Evolutionary conservation across 2,329 filamentous ascomycete species (phyloP).

Genomic region (Trichophyton mentagrophytes): DNA sequence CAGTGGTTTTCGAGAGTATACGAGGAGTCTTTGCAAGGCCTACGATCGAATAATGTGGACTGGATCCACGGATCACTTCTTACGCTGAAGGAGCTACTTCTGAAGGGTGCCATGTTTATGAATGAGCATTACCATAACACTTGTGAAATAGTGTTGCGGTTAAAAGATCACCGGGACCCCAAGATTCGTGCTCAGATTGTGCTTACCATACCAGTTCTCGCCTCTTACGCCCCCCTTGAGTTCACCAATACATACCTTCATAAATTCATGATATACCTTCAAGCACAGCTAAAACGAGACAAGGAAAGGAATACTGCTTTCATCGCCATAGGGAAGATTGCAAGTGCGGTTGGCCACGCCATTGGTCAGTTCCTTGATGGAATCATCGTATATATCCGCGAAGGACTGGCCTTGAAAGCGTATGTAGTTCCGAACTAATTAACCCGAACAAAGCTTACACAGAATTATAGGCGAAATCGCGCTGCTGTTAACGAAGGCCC

Average conservation of each 20-base stretch:
- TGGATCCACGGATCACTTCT: conserved; percentile 87
- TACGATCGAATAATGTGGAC: conserved; percentile 70
- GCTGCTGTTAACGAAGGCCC: conserved; percentile 50
- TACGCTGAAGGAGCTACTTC: conserved; percentile 80
- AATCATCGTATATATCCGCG: conserved; percentile 83
- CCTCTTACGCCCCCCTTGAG: conserved; percentile 80
- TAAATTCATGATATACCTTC: conserved; percentile 93
- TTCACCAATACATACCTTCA: conserved; percentile 82
- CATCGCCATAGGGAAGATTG: conserved; percentile 88
- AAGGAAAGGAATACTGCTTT: conserved; percentile 92
- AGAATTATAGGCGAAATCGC: conserved; percentile 40
- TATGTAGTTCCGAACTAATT: conserved; percentile 20
- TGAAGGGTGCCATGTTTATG: conserved; percentile 99
- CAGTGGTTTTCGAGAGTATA: conserved; percentile 87
- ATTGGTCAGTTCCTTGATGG: conserved; percentile 93
- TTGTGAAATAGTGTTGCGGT: conserved; percentile 81
- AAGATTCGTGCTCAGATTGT: conserved; percentile 85
- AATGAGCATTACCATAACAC: conserved; percentile 83
- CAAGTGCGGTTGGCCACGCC: conserved; percentile 87
- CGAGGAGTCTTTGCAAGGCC: conserved; percentile 65
- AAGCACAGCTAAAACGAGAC: conserved; percentile 84
- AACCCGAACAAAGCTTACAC: conserved; percentile 19
- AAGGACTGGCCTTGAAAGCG: conserved; percentile 73
- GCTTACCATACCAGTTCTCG: conserved; percentile 78
- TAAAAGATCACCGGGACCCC: conserved; percentile 82